phyloP scores from a whole-genome alignment of 75 land plant genomes.

The Larix kaempferi region DNA sequence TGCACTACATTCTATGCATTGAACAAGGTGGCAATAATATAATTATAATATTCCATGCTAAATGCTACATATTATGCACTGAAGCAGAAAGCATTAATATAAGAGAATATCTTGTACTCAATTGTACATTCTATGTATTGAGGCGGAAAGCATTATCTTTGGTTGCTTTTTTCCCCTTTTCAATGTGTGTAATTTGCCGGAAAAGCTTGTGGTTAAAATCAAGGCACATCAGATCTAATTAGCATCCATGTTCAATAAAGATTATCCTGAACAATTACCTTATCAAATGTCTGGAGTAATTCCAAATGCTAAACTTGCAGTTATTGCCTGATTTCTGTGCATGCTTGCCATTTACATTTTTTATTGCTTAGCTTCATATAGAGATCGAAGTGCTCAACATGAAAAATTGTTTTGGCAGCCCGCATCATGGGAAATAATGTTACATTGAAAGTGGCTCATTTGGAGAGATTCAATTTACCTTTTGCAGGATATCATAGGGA shows the following conservation, averaged over 20 bases:
- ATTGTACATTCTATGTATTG: not conserved
- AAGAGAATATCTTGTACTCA: too few species aligned
- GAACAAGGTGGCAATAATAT: not conserved
- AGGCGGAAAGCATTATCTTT: not conserved
- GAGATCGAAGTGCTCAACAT: not conserved
- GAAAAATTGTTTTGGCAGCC: too few species aligned
- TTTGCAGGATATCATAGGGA: conserved; percentile 85
- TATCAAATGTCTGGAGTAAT: not conserved
- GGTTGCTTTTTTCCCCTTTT: not conserved
- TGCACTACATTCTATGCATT: not conserved
- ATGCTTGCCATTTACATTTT: conserved; percentile 5
- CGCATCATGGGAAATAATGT: too few species aligned
- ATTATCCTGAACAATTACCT: not conserved
- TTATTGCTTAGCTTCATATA: conserved; percentile 1
- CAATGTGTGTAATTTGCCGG: not conserved
- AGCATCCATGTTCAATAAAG: not conserved
- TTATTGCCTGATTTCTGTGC: not conserved
- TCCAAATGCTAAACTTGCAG: conserved; percentile 2
- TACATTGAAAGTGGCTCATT: not conserved
- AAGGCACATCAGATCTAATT: not conserved
- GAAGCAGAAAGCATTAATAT: not conserved
- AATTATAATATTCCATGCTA: not conserved
- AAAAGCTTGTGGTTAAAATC: not conserved
- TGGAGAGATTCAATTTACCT: not conserved
- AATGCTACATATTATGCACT: not conserved